Conservation (phyloP, 495 filamentous ascomycete genomes). For the Delitschia confertaspora region DNA sequence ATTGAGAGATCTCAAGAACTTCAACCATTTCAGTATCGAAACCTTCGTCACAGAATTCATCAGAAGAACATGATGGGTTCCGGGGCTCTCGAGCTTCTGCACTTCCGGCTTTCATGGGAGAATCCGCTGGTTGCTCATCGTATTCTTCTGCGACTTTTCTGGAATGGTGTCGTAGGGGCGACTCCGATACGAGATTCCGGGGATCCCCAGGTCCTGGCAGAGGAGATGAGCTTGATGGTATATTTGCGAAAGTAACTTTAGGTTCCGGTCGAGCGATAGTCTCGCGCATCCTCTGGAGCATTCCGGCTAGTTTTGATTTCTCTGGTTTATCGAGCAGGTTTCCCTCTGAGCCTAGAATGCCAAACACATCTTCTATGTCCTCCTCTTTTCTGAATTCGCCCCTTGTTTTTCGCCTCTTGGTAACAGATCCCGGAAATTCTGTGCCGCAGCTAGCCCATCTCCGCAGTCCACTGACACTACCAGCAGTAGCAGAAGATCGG, state of each 20-base stretch:
- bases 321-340: slow-evolving; percentile 39
- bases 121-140: no score
- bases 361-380: slow-evolving; percentile 44
- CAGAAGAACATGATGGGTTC: slow-evolving; percentile 31
- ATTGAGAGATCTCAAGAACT: slow-evolving; percentile 21
- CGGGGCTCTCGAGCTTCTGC: no score
- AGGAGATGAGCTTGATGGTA: slow-evolving; percentile 51
- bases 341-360: slow-evolving; percentile 31
- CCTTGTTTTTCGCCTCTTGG: slow-evolving; percentile 46
- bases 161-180: no score
- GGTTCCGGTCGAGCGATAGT: slow-evolving; percentile 39
- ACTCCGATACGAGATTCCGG: no score
- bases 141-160: no score
- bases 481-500: slow-evolving; percentile 28
- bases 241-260: background rate
- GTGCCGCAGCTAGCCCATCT: slow-evolving; percentile 57
- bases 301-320: slow-evolving; percentile 49
- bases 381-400: slow-evolving; percentile 12
- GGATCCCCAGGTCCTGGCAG: slow-evolving; percentile 38
- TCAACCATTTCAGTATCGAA: slow-evolving; percentile 28
- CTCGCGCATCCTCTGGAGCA: slow-evolving; percentile 61
- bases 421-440: slow-evolving; percentile 45
- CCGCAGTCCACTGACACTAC: slow-evolving; percentile 33
- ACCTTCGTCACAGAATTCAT: slow-evolving; percentile 49
- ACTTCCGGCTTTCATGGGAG: no score